Conservation (phyloP, 441 rosid genomes). For the Geranium incanum region DNA sequence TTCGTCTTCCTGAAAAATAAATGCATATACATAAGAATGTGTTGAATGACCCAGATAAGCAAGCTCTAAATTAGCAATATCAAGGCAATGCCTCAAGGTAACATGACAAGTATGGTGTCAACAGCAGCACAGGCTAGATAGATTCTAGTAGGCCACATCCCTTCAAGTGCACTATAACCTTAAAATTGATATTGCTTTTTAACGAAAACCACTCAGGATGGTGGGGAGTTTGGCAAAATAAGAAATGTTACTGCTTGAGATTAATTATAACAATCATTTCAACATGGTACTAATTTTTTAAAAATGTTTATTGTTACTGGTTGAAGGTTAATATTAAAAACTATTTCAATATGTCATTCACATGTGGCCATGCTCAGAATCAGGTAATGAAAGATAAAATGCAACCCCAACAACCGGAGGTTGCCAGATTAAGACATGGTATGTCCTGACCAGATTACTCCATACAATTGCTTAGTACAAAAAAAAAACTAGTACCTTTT, state of each 20-base stretch:
- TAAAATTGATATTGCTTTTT: too few species aligned
- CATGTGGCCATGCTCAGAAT: neutral
- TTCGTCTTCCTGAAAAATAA: slow-evolving; percentile 63
- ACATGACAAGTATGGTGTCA: neutral
- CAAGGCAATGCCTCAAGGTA: slow-evolving; percentile 4
- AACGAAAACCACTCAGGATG: too few species aligned
- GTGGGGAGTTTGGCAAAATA: too few species aligned
- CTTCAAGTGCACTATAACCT: neutral
- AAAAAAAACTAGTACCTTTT: slow-evolving; percentile 43
- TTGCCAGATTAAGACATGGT: neutral
- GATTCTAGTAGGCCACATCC: neutral
- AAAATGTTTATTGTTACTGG: neutral
- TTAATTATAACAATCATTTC: too few species aligned
- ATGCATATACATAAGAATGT: neutral
- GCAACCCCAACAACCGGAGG: neutral
- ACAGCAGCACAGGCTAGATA: slow-evolving; percentile 6
- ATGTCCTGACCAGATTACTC: neutral
- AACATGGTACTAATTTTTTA: too few species aligned
- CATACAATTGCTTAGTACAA: neutral
- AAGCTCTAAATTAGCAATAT: slow-evolving; percentile 1
- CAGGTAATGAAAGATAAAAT: neutral
- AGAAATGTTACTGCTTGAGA: too few species aligned
- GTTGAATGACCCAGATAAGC: slow-evolving; percentile 10
- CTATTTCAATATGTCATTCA: neutral
- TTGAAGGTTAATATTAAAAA: neutral